Conservation (phyloP, 805 yeast genomes). For the Starmerella riodocensis region DNA sequence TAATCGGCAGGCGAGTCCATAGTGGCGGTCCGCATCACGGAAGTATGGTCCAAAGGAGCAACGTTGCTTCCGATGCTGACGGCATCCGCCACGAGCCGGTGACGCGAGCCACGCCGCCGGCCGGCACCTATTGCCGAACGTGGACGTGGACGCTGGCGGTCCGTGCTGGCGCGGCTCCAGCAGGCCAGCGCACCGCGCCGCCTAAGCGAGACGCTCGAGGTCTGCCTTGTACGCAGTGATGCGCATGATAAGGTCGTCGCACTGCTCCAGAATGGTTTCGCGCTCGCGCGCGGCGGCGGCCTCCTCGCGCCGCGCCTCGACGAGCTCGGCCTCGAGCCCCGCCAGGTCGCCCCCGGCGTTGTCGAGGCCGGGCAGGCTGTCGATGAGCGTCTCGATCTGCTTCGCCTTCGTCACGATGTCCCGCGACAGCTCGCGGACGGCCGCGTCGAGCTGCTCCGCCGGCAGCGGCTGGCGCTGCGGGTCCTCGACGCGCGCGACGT, state of each 20-base stretch:
- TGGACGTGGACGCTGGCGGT: no score
- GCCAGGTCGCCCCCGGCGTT: conserved; percentile 60
- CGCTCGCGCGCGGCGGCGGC: conserved; percentile 47
- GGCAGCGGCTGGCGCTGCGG: conserved; percentile 30
- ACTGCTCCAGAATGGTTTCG: conserved; percentile 45
- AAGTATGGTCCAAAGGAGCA: no score
- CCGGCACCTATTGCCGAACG: neutral
- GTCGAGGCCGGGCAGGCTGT: conserved; percentile 85
- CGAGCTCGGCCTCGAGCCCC: conserved; percentile 47
- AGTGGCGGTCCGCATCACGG: no score
- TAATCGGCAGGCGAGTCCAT: no score
- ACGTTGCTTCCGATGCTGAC: no score
- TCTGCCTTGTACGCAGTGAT: conserved; percentile 39
- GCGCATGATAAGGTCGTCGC: conserved; percentile 51
- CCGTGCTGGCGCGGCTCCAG: neutral
- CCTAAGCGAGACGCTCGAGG: conserved; percentile 18
- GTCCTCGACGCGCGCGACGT: conserved; percentile 42
- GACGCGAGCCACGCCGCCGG: neutral
- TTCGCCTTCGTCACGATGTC: conserved; percentile 77
- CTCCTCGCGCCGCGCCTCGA: conserved; percentile 46
- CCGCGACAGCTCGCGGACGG: conserved; percentile 63
- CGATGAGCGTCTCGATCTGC: conserved; percentile 75
- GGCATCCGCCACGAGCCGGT: neutral
- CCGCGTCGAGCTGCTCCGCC: conserved; percentile 24
- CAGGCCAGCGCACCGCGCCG: neutral